A percentile compares a stretch with the other conserved stretches of the same genome.
These are phyloP conservation scores for maize (Zea mays) DNA, from an alignment of 176 grass and related monocot species.

Conservation along the genomic window DNA sequence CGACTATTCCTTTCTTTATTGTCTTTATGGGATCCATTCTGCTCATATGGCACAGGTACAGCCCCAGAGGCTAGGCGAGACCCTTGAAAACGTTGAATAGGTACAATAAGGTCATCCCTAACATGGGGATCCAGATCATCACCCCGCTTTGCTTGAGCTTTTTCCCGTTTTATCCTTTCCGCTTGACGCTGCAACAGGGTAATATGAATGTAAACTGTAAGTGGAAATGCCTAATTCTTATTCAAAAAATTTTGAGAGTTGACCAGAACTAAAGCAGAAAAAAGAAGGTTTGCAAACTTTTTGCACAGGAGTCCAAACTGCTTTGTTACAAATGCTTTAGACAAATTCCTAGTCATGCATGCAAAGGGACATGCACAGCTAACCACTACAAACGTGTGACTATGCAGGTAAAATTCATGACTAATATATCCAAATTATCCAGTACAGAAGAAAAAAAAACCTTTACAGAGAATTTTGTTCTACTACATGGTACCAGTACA, in stretches of 20 bases:
- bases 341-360: background rate
- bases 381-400: background rate
- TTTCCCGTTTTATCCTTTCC: conserved; percentile 82
- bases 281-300: conserved; percentile 9
- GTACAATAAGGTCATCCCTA: conserved; percentile 72
- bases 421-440: conserved; percentile 13
- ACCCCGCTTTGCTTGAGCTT: conserved; percentile 72
- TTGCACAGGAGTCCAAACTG: background rate
- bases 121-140: conserved; percentile 86
- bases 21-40: conserved; percentile 46
- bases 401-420: conserved; percentile 24
- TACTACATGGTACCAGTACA: background rate
- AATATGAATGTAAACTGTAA: conserved; percentile 30
- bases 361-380: background rate
- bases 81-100: conserved; percentile 76
- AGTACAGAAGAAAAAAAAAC: conserved; percentile 13
- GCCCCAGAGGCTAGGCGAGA: conserved; percentile 86
- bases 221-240: conserved; percentile 25
- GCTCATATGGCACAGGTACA: conserved; percentile 66
- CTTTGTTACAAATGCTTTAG: conserved; percentile 9
- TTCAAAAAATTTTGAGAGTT: conserved; percentile 13
- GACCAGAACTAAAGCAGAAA: conserved; percentile 1
- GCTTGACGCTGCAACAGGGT: conserved; percentile 73
- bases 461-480: background rate
- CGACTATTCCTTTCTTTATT: conserved; percentile 38